Base-by-base conservation (phyloP, 345 rosid genomes). In the Arabidopsis thaliana region DNA sequence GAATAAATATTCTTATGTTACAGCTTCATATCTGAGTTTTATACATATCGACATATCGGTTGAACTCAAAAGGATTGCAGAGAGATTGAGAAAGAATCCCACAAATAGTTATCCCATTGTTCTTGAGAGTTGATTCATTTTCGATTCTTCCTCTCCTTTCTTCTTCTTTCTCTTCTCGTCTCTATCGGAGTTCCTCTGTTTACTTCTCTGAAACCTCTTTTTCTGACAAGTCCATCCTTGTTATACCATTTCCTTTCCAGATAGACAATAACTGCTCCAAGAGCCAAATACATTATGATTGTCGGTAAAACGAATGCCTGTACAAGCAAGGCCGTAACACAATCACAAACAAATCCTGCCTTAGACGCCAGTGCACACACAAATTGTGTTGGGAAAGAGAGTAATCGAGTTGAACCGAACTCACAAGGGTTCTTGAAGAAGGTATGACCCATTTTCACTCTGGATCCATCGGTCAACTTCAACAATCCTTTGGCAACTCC, bases 151-250 rank as follows among this genome's bases (percentile, higher is more conserved):
- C 7, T 46, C 51, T 16, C 16, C 23, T 48, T 41, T 28, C n/a
- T 12, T 41, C 45, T 41, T 41, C n/a, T 12, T 38, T 38, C 42
- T 38, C 42, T 38, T 38, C 42, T 38, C 42, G 12, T 38, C 12
- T 38, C 12, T 9, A 38, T 38, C 42, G 12, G 55, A 3, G 52
- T 72, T 2, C 92, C 94, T 79, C 36, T 80, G 53, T 85, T 85
- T 1, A 90, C 88, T 72, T 64, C 57, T 24, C 88, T 84, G 13
- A 83, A 85, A 45, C 87, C 85, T 22, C 86, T 85, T 30, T 58
- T 33, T 5, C 86, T 86, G 0, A 85, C 70, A 37, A 81, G 38
- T 16, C 66, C 76, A 24, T 77, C 71, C 56, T 79, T 80, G 61
- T 61, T 40, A 41, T 80, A 85, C 25, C 85, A 86, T 49, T 81